A percentile compares a stretch with the other conserved stretches of the same genome.
Conservation (phyloP, 2,329 filamentous ascomycete genomes). For the Zopfia rhizophila region DNA sequence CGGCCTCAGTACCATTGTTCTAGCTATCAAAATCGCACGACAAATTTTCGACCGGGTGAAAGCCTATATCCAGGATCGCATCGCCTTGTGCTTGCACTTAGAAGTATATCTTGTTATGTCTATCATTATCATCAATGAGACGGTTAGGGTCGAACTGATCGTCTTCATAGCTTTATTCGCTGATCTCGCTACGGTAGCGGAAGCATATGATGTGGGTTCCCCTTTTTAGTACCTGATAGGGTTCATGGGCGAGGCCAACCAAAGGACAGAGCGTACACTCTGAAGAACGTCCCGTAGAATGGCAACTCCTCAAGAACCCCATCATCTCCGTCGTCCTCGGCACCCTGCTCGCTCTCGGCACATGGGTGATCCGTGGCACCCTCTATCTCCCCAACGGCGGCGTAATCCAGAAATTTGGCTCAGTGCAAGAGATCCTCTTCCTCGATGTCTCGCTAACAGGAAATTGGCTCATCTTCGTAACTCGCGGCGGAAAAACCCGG, state of each 20-base stretch:
- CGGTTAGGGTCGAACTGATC: constrained; percentile 75
- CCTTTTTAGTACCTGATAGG: background rate
- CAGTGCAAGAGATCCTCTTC: constrained; percentile 75
- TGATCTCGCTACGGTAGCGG: constrained; percentile 80
- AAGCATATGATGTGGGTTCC: constrained; percentile 70
- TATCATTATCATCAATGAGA: constrained; percentile 84
- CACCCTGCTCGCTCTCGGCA: constrained; percentile 72
- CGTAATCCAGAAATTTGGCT: constrained; percentile 79
- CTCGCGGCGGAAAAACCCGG: constrained; percentile 73
- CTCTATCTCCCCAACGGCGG: constrained; percentile 76
- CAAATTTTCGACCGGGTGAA: constrained; percentile 84
- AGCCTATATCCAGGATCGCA: constrained; percentile 81
- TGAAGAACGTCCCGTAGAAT: constrained; percentile 78
- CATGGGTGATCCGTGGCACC: constrained; percentile 78
- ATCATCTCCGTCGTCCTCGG: constrained; percentile 77
- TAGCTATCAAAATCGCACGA: constrained; percentile 77
- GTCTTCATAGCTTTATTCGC: constrained; percentile 84
- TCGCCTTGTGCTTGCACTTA: constrained; percentile 77
- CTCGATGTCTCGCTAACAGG: constrained; percentile 63
- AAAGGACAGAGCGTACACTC: constrained; percentile 71
- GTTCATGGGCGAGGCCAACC: too few relatives aligned
- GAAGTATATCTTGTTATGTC: constrained; percentile 81
- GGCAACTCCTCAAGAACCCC: constrained; percentile 86
- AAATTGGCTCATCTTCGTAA: constrained; percentile 67
- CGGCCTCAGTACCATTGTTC: constrained; percentile 75